Base-by-base conservation (phyloP, 1,284 basidiomycete species). In the Peniophora sp. region DNA sequence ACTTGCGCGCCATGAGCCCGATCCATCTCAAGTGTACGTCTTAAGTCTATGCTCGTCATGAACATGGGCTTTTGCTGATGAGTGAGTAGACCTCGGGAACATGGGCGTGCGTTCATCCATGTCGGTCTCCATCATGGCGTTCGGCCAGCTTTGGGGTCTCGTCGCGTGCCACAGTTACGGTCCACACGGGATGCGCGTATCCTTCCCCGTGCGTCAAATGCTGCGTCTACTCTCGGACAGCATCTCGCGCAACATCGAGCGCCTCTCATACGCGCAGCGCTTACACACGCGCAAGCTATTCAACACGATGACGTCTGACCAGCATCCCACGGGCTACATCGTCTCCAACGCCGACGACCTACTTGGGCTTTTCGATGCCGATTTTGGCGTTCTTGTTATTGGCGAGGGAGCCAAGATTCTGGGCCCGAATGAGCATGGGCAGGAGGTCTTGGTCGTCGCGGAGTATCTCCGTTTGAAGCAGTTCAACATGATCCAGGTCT, bases 51-150 rank as follows among this genome's bases (percentile, higher is more conserved):
- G 41, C 14, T 57, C 52, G 19, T 23, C 9, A 32, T 35, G 20
- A 9, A 19, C 27, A 38, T 50, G 52, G 17, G 38, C 22, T 48
- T 14, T 55, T 52, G 56, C 51, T 34, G 50, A 22, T 27, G 23
- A 25, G 27, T 47, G 16, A 43, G 3, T 53, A 88, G 83, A 90
- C 66, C 72, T 90, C 39, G 81, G 73, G 20, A 91, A 92, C 60
- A 91, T 91, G 88, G 79, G 79, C 34, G 88, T 91, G 0, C 75
- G 87, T 36, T 85, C 89, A 1, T 89, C 85, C 1, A 90, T 91
- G 86, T 91, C 87, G n/a, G 77, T 91, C 50, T 93, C 90, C 8
- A 89, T 94, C 59, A 81, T 90, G 63, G 87, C 88, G 0, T 94
- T 92, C 59, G 88, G 86, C 35, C 73, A 81, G 46, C 72, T 94